phyloP scores from a whole-genome alignment of 1,139 yeast species.

The Debaryomyces sp. region DNA sequence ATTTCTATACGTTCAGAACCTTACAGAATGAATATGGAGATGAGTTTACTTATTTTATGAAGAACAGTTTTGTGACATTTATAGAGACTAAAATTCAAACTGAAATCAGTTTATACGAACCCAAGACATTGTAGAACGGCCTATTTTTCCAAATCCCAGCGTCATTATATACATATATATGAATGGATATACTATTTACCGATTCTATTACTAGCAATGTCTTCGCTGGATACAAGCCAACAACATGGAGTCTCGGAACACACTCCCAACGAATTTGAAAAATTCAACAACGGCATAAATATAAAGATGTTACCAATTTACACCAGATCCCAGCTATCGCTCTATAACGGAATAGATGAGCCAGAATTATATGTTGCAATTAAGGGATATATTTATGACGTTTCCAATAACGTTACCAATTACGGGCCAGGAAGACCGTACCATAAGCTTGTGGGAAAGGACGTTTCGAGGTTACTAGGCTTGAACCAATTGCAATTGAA shows the following conservation, averaged over 20 bases:
- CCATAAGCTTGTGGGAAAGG: constrained; percentile 73
- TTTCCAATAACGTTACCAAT: constrained; percentile 59
- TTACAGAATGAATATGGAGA: constrained; percentile 1
- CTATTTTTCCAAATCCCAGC: background rate
- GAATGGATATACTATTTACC: background rate
- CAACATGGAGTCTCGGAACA: background rate
- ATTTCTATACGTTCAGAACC: background rate
- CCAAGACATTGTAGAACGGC: background rate
- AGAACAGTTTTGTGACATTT: constrained; percentile 4
- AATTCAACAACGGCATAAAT: constrained; percentile 24
- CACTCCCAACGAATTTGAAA: constrained; percentile 23
- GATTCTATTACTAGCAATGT: background rate
- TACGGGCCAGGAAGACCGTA: constrained; percentile 82
- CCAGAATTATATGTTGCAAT: constrained; percentile 67
- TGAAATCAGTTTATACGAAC: background rate
- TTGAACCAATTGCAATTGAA: constrained; percentile 47
- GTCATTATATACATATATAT: background rate
- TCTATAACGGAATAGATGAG: constrained; percentile 34
- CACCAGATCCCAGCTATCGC: constrained; percentile 37
- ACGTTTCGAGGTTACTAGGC: constrained; percentile 72
- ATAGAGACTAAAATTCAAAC: background rate
- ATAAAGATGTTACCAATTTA: constrained; percentile 32
- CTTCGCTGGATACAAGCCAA: background rate
- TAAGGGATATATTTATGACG: constrained; percentile 78
- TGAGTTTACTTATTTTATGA: background rate